These are phyloP conservation scores for Stylosanthes scabra DNA, from an alignment of 331 rosid species.

Conservation along the genomic window DNA sequence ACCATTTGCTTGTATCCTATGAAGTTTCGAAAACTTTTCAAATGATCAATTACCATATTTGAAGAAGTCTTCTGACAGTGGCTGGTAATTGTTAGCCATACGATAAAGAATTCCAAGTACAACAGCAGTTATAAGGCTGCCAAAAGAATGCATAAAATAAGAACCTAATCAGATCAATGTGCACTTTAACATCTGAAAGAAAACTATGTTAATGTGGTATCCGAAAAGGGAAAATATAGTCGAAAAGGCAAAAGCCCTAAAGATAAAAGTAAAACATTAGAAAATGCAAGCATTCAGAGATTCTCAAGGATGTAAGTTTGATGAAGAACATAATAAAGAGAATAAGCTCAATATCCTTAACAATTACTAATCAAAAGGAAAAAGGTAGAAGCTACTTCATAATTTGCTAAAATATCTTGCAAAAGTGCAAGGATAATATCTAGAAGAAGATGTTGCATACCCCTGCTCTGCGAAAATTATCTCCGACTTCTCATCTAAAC, in stretches of 20 bases:
- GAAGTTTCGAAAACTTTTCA: background rate
- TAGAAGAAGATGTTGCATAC: constrained; percentile 39
- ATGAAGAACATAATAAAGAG: background rate
- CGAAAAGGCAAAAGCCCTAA: constrained; percentile 4
- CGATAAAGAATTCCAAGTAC: constrained; percentile 66
- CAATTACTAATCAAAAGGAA: constrained; percentile 2
- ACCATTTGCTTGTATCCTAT: background rate
- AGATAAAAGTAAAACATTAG: background rate
- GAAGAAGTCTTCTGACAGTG: constrained; percentile 70
- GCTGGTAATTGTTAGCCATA: constrained; percentile 60
- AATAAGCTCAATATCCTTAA: constrained; percentile 2
- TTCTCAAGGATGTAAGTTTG: background rate
- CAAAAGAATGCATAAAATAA: constrained; percentile 34
- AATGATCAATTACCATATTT: constrained; percentile 61
- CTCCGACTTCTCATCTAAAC: constrained; percentile 76
- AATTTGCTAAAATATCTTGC: background rate
- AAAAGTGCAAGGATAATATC: background rate
- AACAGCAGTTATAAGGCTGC: constrained; percentile 69
- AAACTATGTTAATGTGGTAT: background rate
- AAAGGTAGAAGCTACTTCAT: background rate
- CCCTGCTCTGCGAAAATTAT: constrained; percentile 68
- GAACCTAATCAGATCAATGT: background rate
- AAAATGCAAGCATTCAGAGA: constrained; percentile 3
- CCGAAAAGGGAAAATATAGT: background rate
- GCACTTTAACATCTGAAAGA: background rate